Percentiles rank a stretch among this genome's conserved stretches.
phyloP scores from a whole-genome alignment of 2,329 filamentous ascomycete species.

The Tolypocladium inflatum region DNA sequence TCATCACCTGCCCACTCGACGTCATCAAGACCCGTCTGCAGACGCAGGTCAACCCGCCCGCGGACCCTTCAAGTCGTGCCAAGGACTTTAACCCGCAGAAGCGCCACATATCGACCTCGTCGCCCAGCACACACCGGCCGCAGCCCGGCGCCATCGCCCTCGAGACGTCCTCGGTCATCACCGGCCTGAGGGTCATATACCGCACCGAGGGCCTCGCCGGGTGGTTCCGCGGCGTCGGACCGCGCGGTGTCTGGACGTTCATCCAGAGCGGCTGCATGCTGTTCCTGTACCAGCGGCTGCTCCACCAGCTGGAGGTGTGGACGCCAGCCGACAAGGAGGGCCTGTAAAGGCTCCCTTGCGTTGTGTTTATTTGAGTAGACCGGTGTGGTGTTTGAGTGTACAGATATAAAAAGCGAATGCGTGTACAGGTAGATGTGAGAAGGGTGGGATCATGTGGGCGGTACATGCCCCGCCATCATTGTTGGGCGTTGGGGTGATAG shows the following conservation, averaged over 20 bases:
- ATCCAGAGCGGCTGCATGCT: constrained; percentile 96
- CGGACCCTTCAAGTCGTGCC: constrained; percentile 14
- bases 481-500: constrained; percentile 19
- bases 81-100: constrained; percentile 41
- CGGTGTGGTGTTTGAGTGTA: background rate
- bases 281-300: constrained; percentile 82
- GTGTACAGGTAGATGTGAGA: constrained; percentile 10
- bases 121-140: constrained; percentile 73
- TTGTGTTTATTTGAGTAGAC: background rate
- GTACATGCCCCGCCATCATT: constrained; percentile 11
- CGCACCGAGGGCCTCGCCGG: constrained; percentile 78
- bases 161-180: constrained; percentile 82
- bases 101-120: constrained; percentile 79
- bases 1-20: constrained; percentile 90
- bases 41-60: constrained; percentile 60
- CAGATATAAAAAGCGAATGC: background rate
- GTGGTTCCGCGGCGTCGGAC: constrained; percentile 91
- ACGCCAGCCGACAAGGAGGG: constrained; percentile 20
- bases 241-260: constrained; percentile 90
- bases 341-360: constrained; percentile 8
- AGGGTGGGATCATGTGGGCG: constrained; percentile 12
- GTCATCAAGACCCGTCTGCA: constrained; percentile 96
- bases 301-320: constrained; percentile 62
- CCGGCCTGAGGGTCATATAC: constrained; percentile 80
- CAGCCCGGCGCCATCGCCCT: constrained; percentile 71